These are phyloP conservation scores for Botryococcus braunii DNA, from an alignment of 163 green algal genomes.

Conservation along the genomic window DNA sequence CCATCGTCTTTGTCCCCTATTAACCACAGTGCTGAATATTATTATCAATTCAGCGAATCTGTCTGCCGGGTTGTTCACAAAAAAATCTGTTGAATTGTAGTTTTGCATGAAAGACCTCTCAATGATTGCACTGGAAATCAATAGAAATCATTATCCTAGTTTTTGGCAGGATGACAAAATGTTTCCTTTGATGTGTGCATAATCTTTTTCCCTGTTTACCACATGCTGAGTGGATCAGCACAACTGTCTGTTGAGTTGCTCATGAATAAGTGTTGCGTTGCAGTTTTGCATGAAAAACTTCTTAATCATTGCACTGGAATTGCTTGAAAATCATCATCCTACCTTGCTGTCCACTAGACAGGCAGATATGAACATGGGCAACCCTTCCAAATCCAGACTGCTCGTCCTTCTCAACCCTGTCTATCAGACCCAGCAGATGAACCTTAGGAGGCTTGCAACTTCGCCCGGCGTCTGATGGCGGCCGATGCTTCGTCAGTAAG, in stretches of 20 bases:
- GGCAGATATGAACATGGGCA: no score
- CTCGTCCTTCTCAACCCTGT: background rate
- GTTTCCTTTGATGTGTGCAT: no score
- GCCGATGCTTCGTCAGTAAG: conserved; percentile 25
- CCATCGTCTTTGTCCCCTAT: no score
- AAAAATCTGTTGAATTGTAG: background rate
- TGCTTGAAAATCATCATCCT: no score
- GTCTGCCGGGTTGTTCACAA: background rate
- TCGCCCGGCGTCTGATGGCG: background rate
- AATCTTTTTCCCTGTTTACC: no score
- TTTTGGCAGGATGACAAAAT: no score
- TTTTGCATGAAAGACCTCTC: background rate
- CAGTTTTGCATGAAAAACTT: background rate
- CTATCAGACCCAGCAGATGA: conserved; percentile 10
- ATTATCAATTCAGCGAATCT: background rate
- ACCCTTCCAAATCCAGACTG: no score
- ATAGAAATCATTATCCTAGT: no score
- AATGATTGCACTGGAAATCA: conserved; percentile 3
- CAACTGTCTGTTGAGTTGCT: background rate
- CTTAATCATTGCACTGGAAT: background rate
- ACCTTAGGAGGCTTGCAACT: conserved; percentile 2
- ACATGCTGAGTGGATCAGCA: no score
- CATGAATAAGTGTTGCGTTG: background rate
- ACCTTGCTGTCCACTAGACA: no score
- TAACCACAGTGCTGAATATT: background rate